Evolutionary conservation across 176 grass and related monocot genomes (phyloP).

Genomic region (Cocos nucifera): DNA sequence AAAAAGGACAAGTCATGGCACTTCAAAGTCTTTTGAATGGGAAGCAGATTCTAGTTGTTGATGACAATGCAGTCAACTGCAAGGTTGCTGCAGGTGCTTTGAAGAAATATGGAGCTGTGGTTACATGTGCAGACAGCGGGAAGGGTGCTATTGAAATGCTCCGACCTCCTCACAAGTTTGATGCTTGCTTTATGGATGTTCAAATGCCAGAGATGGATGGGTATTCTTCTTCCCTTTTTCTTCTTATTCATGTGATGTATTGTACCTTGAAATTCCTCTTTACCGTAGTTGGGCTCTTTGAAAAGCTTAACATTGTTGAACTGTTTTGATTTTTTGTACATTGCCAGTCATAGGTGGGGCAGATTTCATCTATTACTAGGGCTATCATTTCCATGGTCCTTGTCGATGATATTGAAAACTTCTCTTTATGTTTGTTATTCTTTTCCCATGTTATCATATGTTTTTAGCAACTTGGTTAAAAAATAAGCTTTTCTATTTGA

Average conservation of each 20-base stretch:
- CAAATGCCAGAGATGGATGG: conserved; percentile 90
- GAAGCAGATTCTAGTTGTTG: conserved; percentile 65
- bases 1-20: conserved; percentile 32
- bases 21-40: conserved; percentile 51
- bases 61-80: conserved; percentile 72
- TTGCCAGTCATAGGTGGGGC: too few relatives aligned
- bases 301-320: too few relatives aligned
- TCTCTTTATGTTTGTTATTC: too few relatives aligned
- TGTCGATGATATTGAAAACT: too few relatives aligned
- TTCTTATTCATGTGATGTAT: not conserved
- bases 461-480: too few relatives aligned
- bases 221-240: conserved; percentile 24
- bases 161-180: conserved; percentile 49
- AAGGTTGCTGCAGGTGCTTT: conserved; percentile 65
- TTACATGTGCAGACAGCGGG: conserved; percentile 59
- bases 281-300: too few relatives aligned
- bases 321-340: too few relatives aligned
- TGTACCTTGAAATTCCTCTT: too few relatives aligned
- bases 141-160: conserved; percentile 59
- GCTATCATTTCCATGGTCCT: too few relatives aligned
- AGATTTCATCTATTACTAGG: too few relatives aligned
- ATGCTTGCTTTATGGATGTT: conserved; percentile 92
- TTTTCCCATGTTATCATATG: too few relatives aligned
- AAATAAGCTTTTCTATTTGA: too few relatives aligned
- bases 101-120: conserved; percentile 66